Conservation (phyloP, 1,139 yeast species). For the Blastobotrys proliferans region DNA sequence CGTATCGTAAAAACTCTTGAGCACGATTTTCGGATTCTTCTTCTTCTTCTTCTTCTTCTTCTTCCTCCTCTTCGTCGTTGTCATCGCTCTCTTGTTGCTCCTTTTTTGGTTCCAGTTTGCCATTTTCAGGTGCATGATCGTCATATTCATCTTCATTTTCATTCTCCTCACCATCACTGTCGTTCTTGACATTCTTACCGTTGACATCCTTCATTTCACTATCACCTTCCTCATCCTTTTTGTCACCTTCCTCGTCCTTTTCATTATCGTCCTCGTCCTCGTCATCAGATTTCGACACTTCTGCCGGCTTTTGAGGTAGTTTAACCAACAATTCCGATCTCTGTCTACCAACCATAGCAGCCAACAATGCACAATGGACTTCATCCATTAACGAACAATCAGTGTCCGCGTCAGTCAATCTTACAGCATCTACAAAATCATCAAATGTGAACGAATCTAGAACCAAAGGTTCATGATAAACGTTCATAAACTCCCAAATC, state of each 20-base stretch:
- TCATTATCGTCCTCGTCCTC: slow-evolving; percentile 36
- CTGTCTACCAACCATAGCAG: slow-evolving; percentile 28
- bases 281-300: slow-evolving; percentile 18
- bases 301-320: slow-evolving; percentile 38
- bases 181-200: slow-evolving; percentile 25
- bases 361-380: slow-evolving; percentile 57
- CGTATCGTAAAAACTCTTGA: slow-evolving; percentile 51
- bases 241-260: slow-evolving; percentile 22
- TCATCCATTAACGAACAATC: slow-evolving; percentile 62
- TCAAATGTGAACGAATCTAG: slow-evolving; percentile 77
- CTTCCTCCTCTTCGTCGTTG: slow-evolving; percentile 17
- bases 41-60: slow-evolving; percentile 17
- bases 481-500: slow-evolving; percentile 70
- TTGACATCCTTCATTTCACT: slow-evolving; percentile 14
- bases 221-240: slow-evolving; percentile 20
- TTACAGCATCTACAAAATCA: slow-evolving; percentile 64
- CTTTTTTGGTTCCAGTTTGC: slow-evolving; percentile 18
- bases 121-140: too few relatives aligned
- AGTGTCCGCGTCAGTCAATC: slow-evolving; percentile 42
- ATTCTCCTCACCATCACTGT: slow-evolving; percentile 16
- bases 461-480: slow-evolving; percentile 58
- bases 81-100: slow-evolving; percentile 2
- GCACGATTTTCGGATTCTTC: slow-evolving; percentile 22
- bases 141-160: slow-evolving; percentile 24
- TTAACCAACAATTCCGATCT: slow-evolving; percentile 34